Evolutionary conservation across 768 basidiomycete genomes (phyloP).

Genomic region (Lactifluus volemus): DNA sequence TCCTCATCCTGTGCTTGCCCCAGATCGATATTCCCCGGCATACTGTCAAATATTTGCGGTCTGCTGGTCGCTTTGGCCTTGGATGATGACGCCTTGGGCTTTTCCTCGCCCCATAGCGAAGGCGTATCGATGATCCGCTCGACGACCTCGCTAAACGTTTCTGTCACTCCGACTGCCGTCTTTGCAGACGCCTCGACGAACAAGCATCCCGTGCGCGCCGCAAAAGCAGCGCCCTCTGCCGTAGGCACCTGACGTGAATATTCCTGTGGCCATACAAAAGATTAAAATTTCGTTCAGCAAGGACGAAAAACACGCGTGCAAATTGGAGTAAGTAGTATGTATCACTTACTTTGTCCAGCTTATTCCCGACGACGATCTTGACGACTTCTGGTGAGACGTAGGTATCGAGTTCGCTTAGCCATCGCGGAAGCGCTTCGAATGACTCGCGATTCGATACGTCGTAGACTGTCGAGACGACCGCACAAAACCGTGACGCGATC

Average conservation of each 20-base stretch:
- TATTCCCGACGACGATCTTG: conserved; percentile 93
- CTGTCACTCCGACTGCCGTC: conserved; percentile 75
- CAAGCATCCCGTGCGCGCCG: conserved; percentile 68
- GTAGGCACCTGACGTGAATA: conserved; percentile 82
- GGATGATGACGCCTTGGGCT: conserved; percentile 21
- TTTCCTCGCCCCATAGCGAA: conserved; percentile 54
- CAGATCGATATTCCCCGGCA: conserved; percentile 39
- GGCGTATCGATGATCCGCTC: conserved; percentile 76
- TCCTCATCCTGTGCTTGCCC: conserved; percentile 17
- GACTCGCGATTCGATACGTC: conserved; percentile 90
- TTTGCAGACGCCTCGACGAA: conserved; percentile 94
- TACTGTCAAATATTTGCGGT: conserved; percentile 19
- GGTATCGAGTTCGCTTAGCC: conserved; percentile 90
- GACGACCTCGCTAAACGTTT: conserved; percentile 72
- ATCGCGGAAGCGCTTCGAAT: conserved; percentile 88
- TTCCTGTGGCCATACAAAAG: conserved; percentile 42
- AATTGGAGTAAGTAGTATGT: no score
- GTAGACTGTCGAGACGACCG: conserved; percentile 51
- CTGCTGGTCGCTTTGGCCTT: conserved; percentile 2
- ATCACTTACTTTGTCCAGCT: conserved; percentile 71
- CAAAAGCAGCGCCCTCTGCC: conserved; percentile 72
- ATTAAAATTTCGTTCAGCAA: not conserved
- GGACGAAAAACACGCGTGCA: no score
- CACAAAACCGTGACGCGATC: no score
- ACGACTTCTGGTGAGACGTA: conserved; percentile 82